Base-by-base conservation (phyloP, 176 grass and related monocot species). In the Musa itinerans region DNA sequence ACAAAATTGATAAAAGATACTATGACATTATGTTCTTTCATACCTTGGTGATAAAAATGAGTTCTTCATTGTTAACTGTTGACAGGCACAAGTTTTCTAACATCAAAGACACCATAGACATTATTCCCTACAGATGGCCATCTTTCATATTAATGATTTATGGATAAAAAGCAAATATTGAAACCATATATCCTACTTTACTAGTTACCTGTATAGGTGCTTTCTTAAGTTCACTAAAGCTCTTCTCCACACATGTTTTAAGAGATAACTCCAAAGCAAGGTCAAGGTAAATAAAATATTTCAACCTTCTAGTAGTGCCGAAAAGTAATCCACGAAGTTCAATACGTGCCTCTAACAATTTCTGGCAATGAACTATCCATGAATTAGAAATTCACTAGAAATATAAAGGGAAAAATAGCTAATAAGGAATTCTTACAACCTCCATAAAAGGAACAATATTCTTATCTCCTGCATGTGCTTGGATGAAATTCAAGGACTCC, bases 261-360 rank as follows among this genome's bases (percentile, higher is more conserved):
- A 77, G 10, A 25, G 59, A 50, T 65, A 52, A 66, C 10, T 77
- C 75, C 49, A 77, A 17, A 66, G 75, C 43, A 53, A 77, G 59
- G 23, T 77, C 75, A 25, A 77, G 62, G 34, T 65, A 77, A 52
- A 77, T 77, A 77, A 77, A 66, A 77, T 77, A 62, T 9, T 77
- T 77, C 61, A 66, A 66, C 59, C 62, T 52, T 22, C 21, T 62
- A 54, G 3, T 65, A 10, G 61, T 27, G 21, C 75, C 50, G 54
- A 66, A 52, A 66, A 77, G 49, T 23, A 77, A 25, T 77, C 10
- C 17, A 24, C 21, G 59, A 52, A 77, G 58, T 66, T 67, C 75
- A 65, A 52, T 26, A 24, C 75, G 75, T n/a, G 75, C 48, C 50
- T 77, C 75, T 66, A 77, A 50, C 53, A 77, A 23, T 66, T 66